These are phyloP conservation scores for Euphorbia peplus DNA, from an alignment of 345 rosid species.

Conservation along the genomic window DNA sequence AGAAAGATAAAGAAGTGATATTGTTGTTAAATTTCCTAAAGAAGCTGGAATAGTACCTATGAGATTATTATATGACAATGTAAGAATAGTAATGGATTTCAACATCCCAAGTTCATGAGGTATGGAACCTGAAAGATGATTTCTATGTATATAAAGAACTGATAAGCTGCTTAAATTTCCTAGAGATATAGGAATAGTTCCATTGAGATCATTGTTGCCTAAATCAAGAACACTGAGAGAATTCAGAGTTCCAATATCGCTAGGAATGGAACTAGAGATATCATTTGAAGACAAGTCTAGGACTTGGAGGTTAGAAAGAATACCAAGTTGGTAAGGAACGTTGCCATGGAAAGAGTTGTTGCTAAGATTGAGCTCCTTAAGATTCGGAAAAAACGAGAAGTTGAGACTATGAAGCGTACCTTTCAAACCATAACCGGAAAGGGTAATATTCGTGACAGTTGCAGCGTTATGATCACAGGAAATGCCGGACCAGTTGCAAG, in stretches of 20 bases:
- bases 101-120: neutral
- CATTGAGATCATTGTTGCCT: neutral
- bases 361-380: neutral
- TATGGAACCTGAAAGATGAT: neutral
- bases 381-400: neutral
- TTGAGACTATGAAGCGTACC: conserved; percentile 1
- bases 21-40: neutral
- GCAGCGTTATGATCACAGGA: neutral
- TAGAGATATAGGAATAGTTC: neutral
- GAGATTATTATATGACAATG: neutral
- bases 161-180: neutral
- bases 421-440: conserved; percentile 10
- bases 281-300: neutral
- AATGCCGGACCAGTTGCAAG: neutral
- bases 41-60: neutral
- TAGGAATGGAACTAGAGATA: neutral
- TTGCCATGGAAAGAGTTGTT: neutral
- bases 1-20: neutral
- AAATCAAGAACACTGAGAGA: neutral
- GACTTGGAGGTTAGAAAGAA: neutral
- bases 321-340: neutral
- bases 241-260: neutral
- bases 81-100: neutral
- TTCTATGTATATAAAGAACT: neutral
- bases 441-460: neutral